A percentile compares a stretch with the other conserved stretches of the same genome.
Conservation (phyloP, 108 stramenopile genomes). For the Fistulifera pelliculosa region DNA sequence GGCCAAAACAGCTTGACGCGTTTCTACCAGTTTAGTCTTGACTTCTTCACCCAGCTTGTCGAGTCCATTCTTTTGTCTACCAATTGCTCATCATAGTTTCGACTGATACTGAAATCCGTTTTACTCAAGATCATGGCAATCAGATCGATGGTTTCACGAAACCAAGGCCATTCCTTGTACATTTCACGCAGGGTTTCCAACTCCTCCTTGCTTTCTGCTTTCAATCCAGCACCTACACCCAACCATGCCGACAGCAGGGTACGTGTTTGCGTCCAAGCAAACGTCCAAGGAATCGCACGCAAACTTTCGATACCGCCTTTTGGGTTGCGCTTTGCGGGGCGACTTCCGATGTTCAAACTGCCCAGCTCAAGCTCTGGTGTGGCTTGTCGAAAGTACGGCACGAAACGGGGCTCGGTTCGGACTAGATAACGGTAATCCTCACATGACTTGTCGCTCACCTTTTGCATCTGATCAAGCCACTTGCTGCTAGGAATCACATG, state of each 20-base stretch:
- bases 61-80: slow-evolving; percentile 53
- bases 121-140: slow-evolving; percentile 94
- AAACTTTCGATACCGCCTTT: slow-evolving; percentile 94
- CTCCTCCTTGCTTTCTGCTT: slow-evolving; percentile 37
- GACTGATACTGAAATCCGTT: slow-evolving; percentile 84
- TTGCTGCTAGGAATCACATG: slow-evolving; percentile 53
- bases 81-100: slow-evolving; percentile 87
- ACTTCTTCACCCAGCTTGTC: slow-evolving; percentile 75
- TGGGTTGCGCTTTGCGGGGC: slow-evolving; percentile 92
- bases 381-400: slow-evolving; percentile 95
- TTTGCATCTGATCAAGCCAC: slow-evolving; percentile 85
- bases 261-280: slow-evolving; percentile 96
- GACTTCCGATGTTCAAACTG: slow-evolving; percentile 85
- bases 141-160: slow-evolving; percentile 86
- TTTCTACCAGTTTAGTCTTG: slow-evolving; percentile 68
- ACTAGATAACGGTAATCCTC: slow-evolving; percentile 82
- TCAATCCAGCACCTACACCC: slow-evolving; percentile 86
- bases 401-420: slow-evolving; percentile 85
- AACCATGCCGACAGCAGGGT: slow-evolving; percentile 95
- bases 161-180: slow-evolving; percentile 95
- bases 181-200: slow-evolving; percentile 60
- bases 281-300: slow-evolving; percentile 96
- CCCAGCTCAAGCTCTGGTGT: slow-evolving; percentile 94
- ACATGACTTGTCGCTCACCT: slow-evolving; percentile 64
- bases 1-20: slow-evolving; percentile 71